A percentile compares a stretch with the other conserved stretches of the same genome.
phyloP scores from a whole-genome alignment of 805 yeast species.

The Lipomyces mesembrius region DNA sequence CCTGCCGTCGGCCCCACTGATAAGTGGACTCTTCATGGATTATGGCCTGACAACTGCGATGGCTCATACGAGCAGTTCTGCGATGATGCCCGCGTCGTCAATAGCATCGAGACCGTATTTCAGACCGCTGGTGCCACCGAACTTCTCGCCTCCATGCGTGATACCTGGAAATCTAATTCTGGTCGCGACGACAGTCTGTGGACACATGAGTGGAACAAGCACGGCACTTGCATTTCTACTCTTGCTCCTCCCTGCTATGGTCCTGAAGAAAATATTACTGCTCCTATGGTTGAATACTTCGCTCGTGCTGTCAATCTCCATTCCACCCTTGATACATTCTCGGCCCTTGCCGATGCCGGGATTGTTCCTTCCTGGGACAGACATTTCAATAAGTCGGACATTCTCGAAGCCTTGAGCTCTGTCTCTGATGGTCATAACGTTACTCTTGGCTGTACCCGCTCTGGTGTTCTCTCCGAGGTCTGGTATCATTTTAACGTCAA shows the following conservation, averaged over 20 bases:
- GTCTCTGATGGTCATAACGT: conserved; percentile 57
- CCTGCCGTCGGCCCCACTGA: conserved; percentile 75
- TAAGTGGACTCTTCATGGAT: conserved; percentile 78
- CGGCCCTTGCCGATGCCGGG: conserved; percentile 68
- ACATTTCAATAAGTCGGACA: conserved; percentile 59
- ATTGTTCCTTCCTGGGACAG: conserved; percentile 65
- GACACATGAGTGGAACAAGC: conserved; percentile 93
- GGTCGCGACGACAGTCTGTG: conserved; percentile 74
- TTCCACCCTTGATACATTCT: conserved; percentile 65
- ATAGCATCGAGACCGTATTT: conserved; percentile 55
- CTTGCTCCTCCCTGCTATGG: conserved; percentile 73
- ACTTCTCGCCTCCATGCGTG: conserved; percentile 60
- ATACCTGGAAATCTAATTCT: conserved; percentile 73
- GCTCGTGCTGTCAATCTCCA: conserved; percentile 62
- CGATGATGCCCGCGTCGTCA: conserved; percentile 61
- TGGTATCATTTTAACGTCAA: conserved; percentile 81
- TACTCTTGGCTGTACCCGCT: conserved; percentile 60
- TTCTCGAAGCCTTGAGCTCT: conserved; percentile 42
- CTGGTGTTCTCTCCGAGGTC: conserved; percentile 59
- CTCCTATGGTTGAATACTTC: conserved; percentile 70
- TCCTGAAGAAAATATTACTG: conserved; percentile 39
- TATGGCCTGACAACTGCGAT: conserved; percentile 88
- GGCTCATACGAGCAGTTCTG: conserved; percentile 84
- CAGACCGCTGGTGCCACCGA: conserved; percentile 50
- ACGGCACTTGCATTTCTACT: conserved; percentile 89